Base-by-base conservation (phyloP, 768 basidiomycete genomes). In the Mycena maculata region DNA sequence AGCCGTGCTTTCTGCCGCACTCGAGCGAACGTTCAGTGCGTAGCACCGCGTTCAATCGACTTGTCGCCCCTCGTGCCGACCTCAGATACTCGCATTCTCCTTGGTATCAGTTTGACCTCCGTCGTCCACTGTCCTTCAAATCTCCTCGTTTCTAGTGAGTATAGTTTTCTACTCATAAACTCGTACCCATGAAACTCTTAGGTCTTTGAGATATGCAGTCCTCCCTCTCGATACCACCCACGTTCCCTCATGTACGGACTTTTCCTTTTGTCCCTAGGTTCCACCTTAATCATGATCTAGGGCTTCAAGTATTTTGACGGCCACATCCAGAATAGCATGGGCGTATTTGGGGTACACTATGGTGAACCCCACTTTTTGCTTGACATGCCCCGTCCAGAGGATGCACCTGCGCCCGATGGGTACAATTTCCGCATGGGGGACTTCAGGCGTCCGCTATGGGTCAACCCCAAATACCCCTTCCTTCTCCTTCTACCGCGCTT, bases 321-420 rank as follows among this genome's bases (percentile, higher is more conserved):
- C 33, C 56, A 57, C 54, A 60, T 64, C 30, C 36, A 13, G 13
- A 64, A 63, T 30, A 8, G n/a, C 15, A 39, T 60, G 62, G 67
- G 67, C 25, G 36, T 69, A 18, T 69, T 69, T 56, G 67, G 67
- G 57, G 67, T 60, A 27, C 67, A 69, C 53, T 69, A 41, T 33
- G 67, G 62, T 18, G 52, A 64, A 50, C 67, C 62, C 39, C 7
- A 2, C 30, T 64, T 69, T 48, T 30, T 69, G 23, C 63, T 69
- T 12, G 39, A 45, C n/a, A 69, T 69, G 30, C 67, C 67, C 12
- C 2, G 23, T 28, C 57, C 49, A 42, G 38, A 53, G 47, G 41
- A 67, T 5, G 50, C 63, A 20, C 3, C 58, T 36, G 53, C 50
- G 30, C 67, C 67, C 48, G 58, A 60, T 44, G 52, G 44, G 38